Percentiles rank a stretch among this genome's conserved stretches.
Evolutionary conservation across 2,329 filamentous ascomycete species (phyloP).

Genomic region (Phyllachora maydis): DNA sequence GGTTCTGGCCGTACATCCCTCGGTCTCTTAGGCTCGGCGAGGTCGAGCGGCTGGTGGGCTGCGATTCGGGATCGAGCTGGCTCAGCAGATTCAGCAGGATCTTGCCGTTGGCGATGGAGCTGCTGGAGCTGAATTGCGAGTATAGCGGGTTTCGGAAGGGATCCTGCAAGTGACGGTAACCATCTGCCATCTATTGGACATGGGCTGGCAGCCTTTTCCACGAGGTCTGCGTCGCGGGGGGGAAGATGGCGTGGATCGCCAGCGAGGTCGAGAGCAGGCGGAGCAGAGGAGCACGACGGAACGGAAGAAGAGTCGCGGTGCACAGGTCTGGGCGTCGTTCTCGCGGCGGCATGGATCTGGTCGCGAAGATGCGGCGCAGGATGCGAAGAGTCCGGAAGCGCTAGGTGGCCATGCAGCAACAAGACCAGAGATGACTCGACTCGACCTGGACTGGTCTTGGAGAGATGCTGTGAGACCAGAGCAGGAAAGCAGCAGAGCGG

Average conservation of each 20-base stretch:
- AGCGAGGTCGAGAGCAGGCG: too few relatives aligned
- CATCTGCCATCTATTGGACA: constrained; percentile 45
- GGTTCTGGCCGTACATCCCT: constrained; percentile 56
- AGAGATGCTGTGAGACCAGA: too few relatives aligned
- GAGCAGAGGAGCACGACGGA: too few relatives aligned
- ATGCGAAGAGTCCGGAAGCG: too few relatives aligned
- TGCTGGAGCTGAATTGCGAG: constrained; percentile 27
- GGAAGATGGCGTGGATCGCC: too few relatives aligned
- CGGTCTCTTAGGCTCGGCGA: constrained; percentile 11
- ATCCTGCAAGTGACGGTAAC: constrained; percentile 42
- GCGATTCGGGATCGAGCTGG: constrained; percentile 11
- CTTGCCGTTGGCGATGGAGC: constrained; percentile 13
- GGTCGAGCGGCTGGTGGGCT: constrained; percentile 9
- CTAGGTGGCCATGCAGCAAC: too few relatives aligned
- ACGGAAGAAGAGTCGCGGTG: neutral
- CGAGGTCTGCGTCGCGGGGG: too few relatives aligned
- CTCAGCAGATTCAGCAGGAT: constrained; percentile 12
- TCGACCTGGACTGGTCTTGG: too few relatives aligned
- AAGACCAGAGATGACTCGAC: too few relatives aligned
- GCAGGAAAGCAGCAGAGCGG: too few relatives aligned
- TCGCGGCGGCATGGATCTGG: neutral
- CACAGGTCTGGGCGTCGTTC: neutral
- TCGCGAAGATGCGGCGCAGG: neutral
- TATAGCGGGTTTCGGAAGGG: constrained; percentile 35
- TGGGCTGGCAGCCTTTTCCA: too few relatives aligned